A percentile compares a stretch with the other conserved stretches of the same genome.
phyloP scores from a whole-genome alignment of 176 grass and related monocot genomes.

The Calamus simplicifolius region DNA sequence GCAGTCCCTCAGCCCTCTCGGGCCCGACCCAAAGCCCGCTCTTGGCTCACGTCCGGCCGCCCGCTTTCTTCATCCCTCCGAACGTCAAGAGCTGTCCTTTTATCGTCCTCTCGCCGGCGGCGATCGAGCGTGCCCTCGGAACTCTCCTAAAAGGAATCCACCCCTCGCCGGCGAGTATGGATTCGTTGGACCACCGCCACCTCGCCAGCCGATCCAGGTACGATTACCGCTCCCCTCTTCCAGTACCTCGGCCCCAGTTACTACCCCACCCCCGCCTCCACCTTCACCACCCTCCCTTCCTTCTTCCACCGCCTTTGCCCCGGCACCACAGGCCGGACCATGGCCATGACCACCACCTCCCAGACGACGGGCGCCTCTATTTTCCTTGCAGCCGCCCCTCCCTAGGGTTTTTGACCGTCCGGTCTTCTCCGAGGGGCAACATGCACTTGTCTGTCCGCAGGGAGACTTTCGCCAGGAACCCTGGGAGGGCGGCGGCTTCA shows the following conservation, averaged over 20 bases:
- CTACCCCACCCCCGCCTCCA: slow-evolving; percentile 7
- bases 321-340: not conserved
- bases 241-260: slow-evolving; percentile 9
- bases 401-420: slow-evolving; percentile 13
- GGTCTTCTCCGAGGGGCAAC: slow-evolving; percentile 16
- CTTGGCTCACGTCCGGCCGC: too few species aligned
- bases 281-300: slow-evolving; percentile 14
- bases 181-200: not conserved
- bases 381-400: slow-evolving; percentile 8
- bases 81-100: too few species aligned
- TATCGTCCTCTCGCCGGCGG: too few species aligned
- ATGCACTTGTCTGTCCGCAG: slow-evolving; percentile 19
- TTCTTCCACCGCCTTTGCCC: not conserved
- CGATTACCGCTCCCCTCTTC: slow-evolving; percentile 6
- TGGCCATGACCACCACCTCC: not conserved
- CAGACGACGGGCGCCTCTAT: not conserved
- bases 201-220: slow-evolving; percentile 36
- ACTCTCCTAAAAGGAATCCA: too few species aligned
- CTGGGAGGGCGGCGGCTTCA: not conserved
- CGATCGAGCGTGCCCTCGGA: too few species aligned
- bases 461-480: slow-evolving; percentile 9
- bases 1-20: too few species aligned
- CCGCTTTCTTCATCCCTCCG: too few species aligned
- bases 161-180: not conserved
- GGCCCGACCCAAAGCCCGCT: too few species aligned